phyloP scores from a whole-genome alignment of 2,329 filamentous ascomycete genomes.

The Stagonosporopsis chrysanthemi region DNA sequence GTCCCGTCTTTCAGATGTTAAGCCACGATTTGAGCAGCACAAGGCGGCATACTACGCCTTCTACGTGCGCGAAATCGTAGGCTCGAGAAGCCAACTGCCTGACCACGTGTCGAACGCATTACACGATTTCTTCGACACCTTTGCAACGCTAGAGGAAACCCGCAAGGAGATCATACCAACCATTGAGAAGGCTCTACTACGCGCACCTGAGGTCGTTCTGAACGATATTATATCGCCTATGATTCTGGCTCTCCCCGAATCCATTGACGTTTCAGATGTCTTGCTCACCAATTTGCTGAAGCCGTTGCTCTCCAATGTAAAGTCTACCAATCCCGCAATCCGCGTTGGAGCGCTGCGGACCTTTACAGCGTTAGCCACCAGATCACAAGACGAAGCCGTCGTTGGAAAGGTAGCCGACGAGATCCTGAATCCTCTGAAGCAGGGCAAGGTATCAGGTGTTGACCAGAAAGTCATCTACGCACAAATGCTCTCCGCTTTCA shows the following conservation, averaged over 20 bases:
- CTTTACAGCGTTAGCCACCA: constrained; percentile 73
- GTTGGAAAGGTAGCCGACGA: constrained; percentile 78
- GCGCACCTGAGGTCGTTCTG: constrained; percentile 88
- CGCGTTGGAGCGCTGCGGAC: constrained; percentile 77
- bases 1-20: constrained; percentile 71
- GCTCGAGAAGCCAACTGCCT: constrained; percentile 76
- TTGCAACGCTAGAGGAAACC: constrained; percentile 76
- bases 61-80: constrained; percentile 84
- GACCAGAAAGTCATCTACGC: constrained; percentile 86
- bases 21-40: constrained; percentile 66
- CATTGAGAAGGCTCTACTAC: constrained; percentile 85
- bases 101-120: constrained; percentile 76
- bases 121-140: constrained; percentile 81
- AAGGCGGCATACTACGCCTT: constrained; percentile 81
- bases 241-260: constrained; percentile 70
- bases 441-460: constrained; percentile 80
- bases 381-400: constrained; percentile 64
- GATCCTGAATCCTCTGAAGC: constrained; percentile 78
- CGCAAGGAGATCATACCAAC: constrained; percentile 78
- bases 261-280: constrained; percentile 78
- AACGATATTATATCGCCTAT: constrained; percentile 79
- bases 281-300: constrained; percentile 79
- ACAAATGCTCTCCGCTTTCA: constrained; percentile 72
- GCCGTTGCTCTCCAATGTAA: constrained; percentile 86
- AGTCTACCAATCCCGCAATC: constrained; percentile 83